A percentile compares a stretch with the other conserved stretches of the same genome.
Conservation (phyloP, 2,329 filamentous ascomycete genomes). For the Verruconis gallopava region DNA sequence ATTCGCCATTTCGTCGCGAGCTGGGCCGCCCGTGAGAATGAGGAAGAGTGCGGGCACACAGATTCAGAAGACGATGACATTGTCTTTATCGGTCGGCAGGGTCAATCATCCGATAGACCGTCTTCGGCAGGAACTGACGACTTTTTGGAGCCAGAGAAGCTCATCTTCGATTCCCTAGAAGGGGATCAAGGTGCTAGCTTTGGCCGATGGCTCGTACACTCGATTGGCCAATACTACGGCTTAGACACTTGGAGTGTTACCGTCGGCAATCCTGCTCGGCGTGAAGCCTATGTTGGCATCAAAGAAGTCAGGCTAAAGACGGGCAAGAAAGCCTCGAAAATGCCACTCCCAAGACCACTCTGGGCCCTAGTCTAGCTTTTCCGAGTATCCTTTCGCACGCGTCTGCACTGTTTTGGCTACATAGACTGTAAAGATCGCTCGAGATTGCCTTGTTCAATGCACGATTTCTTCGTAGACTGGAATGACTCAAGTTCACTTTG, state of each 20-base stretch:
- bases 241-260: conserved; percentile 57
- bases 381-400: no score
- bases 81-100: conserved; percentile 68
- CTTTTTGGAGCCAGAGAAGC: conserved; percentile 46
- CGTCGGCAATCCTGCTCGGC: conserved; percentile 53
- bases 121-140: conserved; percentile 34
- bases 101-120: conserved; percentile 45
- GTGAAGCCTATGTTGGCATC: conserved; percentile 74
- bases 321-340: neutral
- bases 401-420: no score
- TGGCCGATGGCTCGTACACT: conserved; percentile 86
- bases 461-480: no score
- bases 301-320: conserved; percentile 32
- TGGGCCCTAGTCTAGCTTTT: conserved; percentile 9
- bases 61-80: conserved; percentile 69
- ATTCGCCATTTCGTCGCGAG: conserved; percentile 60
- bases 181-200: conserved; percentile 68
- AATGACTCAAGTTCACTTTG: no score
- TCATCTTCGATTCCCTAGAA: conserved; percentile 70
- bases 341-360: conserved; percentile 5
- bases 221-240: conserved; percentile 85
- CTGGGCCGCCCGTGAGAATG: conserved; percentile 31
- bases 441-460: no score
- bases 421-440: no score
- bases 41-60: conserved; percentile 31